These are phyloP conservation scores for Pleurotus citrinopileatus DNA, from an alignment of 768 basidiomycete genomes.

Conservation along the genomic window DNA sequence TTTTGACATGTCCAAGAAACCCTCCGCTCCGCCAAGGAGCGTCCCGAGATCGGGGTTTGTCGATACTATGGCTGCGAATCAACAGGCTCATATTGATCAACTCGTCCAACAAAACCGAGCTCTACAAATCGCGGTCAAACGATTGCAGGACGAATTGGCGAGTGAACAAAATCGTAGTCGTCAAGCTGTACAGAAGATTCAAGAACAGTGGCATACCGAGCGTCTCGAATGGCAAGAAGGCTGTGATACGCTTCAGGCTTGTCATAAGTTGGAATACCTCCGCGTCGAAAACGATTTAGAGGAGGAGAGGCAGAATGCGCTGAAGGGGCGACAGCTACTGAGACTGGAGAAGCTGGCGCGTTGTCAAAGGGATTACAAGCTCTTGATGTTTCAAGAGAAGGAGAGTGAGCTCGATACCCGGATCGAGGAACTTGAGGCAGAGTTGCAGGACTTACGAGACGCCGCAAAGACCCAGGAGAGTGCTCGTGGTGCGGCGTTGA, in stretches of 20 bases:
- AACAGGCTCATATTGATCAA: slow-evolving; percentile 70
- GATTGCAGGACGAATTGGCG: slow-evolving; percentile 46
- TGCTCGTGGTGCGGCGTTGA: slow-evolving; percentile 20
- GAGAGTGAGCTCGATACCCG: slow-evolving; percentile 59
- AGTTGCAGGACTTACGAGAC: slow-evolving; percentile 27
- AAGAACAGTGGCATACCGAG: slow-evolving; percentile 50
- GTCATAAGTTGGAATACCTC: slow-evolving; percentile 65
- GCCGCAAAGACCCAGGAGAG: slow-evolving; percentile 9
- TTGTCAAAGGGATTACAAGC: slow-evolving; percentile 62
- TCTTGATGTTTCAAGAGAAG: slow-evolving; percentile 63
- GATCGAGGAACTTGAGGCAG: slow-evolving; percentile 50
- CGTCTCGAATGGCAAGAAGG: slow-evolving; percentile 58
- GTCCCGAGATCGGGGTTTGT: slow-evolving; percentile 21
- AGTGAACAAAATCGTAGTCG: slow-evolving; percentile 41
- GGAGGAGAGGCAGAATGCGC: slow-evolving; percentile 44
- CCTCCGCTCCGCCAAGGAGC: slow-evolving; percentile 15
- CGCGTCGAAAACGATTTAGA: slow-evolving; percentile 52
- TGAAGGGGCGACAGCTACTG: slow-evolving; percentile 53
- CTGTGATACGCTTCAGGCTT: slow-evolving; percentile 59
- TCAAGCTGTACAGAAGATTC: slow-evolving; percentile 38
- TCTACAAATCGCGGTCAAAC: slow-evolving; percentile 58
- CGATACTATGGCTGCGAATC: slow-evolving; percentile 49
- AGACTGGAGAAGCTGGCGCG: slow-evolving; percentile 57
- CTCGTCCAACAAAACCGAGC: slow-evolving; percentile 67
- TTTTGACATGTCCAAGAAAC: slow-evolving; percentile 3